Base-by-base conservation (phyloP, 495 filamentous ascomycete genomes). In the Penicillium coprophilum region DNA sequence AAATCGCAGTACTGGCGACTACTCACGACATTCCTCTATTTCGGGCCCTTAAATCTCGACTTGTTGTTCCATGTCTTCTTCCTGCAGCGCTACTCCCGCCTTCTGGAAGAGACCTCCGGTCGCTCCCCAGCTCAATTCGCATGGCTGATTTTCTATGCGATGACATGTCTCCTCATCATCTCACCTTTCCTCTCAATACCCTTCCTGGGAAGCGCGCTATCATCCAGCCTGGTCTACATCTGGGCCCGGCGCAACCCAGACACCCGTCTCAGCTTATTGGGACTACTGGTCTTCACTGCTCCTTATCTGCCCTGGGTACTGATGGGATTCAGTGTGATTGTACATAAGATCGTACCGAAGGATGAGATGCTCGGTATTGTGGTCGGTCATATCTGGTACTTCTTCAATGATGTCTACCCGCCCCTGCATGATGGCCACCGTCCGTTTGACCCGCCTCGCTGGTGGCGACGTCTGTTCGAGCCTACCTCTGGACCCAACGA, bases 1-100 rank as follows among this genome's bases (percentile, higher is more conserved):
- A 95, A 95, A 73, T 85, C 85, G 45, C 91, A 97, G 90, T 97
- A 96, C 74, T 97, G 95, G 95, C 91, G 94, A 24, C 78, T 98
- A 2, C 57, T 97, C 17, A 92, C 92, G 12, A 96, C 95, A 3
- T 98, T 98, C 74, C 83, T 96, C 59, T 98, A 97, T 76, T 97
- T 97, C 70, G 95, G 95, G 20, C 91, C 92, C 11, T 83, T 98
- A 49, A 91, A 86, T 40, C 85, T 98, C 62, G 94, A 98, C 72
- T 86, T 98, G 23, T 82, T 97, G 64, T 97, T 97, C 82, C 95
- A 98, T 68, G 88, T 98, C 73, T 98, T 97, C 82, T 98, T 98
- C 80, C 85, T 97, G 43, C 91, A 96, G 66, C 91, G 94, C 24
- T 98, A 98, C 76, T 91, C 92, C 11, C 90, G 95, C 38, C 86